Evolutionary conservation across 1,139 yeast species (phyloP), one percentile per base, ranked within the genome.

Genomic region (Groenewaldozyma auringiensis): DNA sequence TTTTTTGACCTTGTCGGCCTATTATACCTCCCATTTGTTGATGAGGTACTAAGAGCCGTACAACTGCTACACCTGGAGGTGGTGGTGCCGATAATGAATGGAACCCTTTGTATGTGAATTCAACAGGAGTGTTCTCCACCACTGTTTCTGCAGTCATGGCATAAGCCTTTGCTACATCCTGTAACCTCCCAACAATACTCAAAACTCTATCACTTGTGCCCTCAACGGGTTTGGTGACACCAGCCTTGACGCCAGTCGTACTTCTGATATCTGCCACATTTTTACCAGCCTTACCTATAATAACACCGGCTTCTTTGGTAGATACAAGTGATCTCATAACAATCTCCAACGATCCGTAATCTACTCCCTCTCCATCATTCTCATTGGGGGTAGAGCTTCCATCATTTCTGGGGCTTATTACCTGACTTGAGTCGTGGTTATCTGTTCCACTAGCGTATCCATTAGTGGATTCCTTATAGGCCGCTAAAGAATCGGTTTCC

Each of bases 1-100:
- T 88, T 63, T 92, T 76, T 32, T 74, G 70, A 43, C 96, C 96
- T 55, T 78, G 85, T 48, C 85, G 79, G 43, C 96, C 96, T 63
- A 88, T 88, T 46, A 88, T 76, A 9, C 95, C 81, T 39, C 96
- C 96, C 80, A 88, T 82, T 65, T 87, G 95, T 50, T 82, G 75
- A 66, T 88, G 88, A 41, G 95, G 89, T 50, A 88, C 74, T 51
- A 89, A 70, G 45, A 88, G 69, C 59, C 96, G 75, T 56, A 87
- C 67, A 37, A 79, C 72, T 25, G 83, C 72, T 17, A 67, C 60
- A 35, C 78, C 79, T 43, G 74, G 74, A 40, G 75, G 67, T 42
- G 74, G 67, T 14, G 79, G 75, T 32, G 81, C 69, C 32, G 40
- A 41, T 21, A 44, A 33, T 8, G 42, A 44, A 21, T 42, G 43